Percentiles rank a stretch among this genome's conserved stretches.
These are phyloP conservation scores for Chytriomyces confervae DNA, from an alignment of 192 early-diverging fungal species.

Conservation along the genomic window DNA sequence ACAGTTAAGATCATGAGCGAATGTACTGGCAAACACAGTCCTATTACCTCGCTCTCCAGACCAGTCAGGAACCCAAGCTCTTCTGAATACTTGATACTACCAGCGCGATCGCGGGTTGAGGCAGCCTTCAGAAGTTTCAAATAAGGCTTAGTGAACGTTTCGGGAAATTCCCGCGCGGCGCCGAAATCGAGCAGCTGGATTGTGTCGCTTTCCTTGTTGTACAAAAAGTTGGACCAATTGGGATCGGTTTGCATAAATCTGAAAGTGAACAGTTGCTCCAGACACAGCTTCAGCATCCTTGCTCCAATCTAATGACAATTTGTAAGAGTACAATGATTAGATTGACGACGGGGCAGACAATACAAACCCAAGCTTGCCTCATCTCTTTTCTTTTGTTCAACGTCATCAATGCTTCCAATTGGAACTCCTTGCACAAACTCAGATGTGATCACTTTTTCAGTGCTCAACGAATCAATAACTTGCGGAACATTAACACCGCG, in stretches of 20 bases:
- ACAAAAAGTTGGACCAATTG: slow-evolving; percentile 99
- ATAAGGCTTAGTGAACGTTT: slow-evolving; percentile 79
- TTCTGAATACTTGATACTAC: slow-evolving; percentile 74
- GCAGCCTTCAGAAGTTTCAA: slow-evolving; percentile 76
- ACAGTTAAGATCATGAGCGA: not conserved
- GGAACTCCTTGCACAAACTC: slow-evolving; percentile 79
- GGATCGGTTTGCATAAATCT: slow-evolving; percentile 99
- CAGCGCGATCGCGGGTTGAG: slow-evolving; percentile 72
- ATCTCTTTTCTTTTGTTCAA: slow-evolving; percentile 65
- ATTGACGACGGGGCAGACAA: not conserved
- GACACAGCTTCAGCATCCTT: slow-evolving; percentile 78
- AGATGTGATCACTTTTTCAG: slow-evolving; percentile 75
- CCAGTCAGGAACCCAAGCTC: slow-evolving; percentile 93
- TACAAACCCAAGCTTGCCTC: slow-evolving; percentile 43
- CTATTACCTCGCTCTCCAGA: slow-evolving; percentile 74
- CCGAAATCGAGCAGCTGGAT: slow-evolving; percentile 96
- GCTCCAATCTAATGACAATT: slow-evolving; percentile 64
- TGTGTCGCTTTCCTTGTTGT: slow-evolving; percentile 67
- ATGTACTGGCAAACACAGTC: too few species aligned
- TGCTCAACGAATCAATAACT: slow-evolving; percentile 71
- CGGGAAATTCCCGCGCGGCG: slow-evolving; percentile 80
- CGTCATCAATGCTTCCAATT: slow-evolving; percentile 64
- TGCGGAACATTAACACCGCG: slow-evolving; percentile 67
- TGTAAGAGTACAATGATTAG: not conserved
- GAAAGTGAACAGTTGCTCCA: slow-evolving; percentile 90